A percentile compares a stretch with the other conserved stretches of the same genome.
These are phyloP conservation scores for Penicillium occitanis DNA, from an alignment of 2,329 filamentous ascomycete genomes.

Conservation along the genomic window DNA sequence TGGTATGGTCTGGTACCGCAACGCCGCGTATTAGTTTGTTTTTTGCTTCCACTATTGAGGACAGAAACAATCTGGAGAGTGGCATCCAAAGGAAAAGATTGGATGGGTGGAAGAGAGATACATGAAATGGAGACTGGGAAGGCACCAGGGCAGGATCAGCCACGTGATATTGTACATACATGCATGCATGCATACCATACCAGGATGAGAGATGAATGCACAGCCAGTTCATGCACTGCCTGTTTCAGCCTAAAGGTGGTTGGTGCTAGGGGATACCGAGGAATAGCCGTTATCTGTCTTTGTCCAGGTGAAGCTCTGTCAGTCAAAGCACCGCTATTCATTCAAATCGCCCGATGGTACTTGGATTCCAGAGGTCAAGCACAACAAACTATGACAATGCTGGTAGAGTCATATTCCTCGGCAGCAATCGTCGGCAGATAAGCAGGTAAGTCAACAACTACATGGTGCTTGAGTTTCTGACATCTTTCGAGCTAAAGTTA, in stretches of 20 bases:
- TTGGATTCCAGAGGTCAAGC: background rate
- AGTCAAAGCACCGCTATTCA: background rate
- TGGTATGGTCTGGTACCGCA: conserved; percentile 19
- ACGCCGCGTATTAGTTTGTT: background rate
- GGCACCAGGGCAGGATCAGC: background rate
- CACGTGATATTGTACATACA: conserved; percentile 8
- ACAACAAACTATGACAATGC: background rate
- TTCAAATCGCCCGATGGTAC: background rate
- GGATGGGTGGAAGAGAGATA: background rate
- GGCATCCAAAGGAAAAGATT: background rate
- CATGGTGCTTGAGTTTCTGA: background rate
- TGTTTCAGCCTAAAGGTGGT: background rate
- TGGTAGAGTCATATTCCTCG: background rate
- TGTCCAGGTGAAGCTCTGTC: background rate
- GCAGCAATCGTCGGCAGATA: background rate
- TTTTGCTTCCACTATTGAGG: background rate
- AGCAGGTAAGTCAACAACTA: background rate
- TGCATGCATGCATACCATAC: background rate
- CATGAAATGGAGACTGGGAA: background rate
- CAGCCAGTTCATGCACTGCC: background rate
- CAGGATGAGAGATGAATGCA: background rate
- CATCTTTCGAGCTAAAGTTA: background rate
- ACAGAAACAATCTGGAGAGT: background rate
- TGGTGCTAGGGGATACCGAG: background rate
- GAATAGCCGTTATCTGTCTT: background rate